These are phyloP conservation scores for Begonia loranthoides DNA, from an alignment of 306 rosid species.

Conservation along the genomic window DNA sequence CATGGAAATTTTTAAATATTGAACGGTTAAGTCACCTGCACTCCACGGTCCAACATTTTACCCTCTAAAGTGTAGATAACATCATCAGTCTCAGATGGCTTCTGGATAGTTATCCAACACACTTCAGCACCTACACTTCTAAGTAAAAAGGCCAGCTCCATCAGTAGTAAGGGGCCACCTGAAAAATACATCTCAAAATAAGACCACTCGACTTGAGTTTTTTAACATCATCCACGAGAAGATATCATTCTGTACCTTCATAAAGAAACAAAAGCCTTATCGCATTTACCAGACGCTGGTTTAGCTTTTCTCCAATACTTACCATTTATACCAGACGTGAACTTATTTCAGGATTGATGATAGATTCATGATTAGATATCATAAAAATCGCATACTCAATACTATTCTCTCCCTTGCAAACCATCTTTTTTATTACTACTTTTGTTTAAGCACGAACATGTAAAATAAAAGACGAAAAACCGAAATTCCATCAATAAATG, in stretches of 20 bases:
- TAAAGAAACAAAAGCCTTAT: background rate
- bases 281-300: background rate
- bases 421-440: no score
- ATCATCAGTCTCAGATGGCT: constrained; percentile 32
- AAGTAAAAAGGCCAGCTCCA: constrained; percentile 70
- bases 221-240: no score
- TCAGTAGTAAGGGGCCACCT: constrained; percentile 69
- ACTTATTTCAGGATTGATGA: no score
- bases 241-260: background rate
- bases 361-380: no score
- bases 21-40: constrained; percentile 30
- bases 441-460: no score
- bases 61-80: constrained; percentile 54
- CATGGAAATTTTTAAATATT: background rate
- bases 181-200: background rate
- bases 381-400: no score
- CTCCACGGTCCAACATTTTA: constrained; percentile 72
- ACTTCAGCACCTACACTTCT: constrained; percentile 64
- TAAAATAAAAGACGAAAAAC: no score
- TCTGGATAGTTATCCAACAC: constrained; percentile 67
- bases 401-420: no score
- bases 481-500: no score
- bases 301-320: background rate
- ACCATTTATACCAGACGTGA: no score
- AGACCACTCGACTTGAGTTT: no score